A percentile compares a stretch with the other conserved stretches of the same genome.
phyloP scores from a whole-genome alignment of 2,329 filamentous ascomycete species.

The Ascocoryne sarcoides region DNA sequence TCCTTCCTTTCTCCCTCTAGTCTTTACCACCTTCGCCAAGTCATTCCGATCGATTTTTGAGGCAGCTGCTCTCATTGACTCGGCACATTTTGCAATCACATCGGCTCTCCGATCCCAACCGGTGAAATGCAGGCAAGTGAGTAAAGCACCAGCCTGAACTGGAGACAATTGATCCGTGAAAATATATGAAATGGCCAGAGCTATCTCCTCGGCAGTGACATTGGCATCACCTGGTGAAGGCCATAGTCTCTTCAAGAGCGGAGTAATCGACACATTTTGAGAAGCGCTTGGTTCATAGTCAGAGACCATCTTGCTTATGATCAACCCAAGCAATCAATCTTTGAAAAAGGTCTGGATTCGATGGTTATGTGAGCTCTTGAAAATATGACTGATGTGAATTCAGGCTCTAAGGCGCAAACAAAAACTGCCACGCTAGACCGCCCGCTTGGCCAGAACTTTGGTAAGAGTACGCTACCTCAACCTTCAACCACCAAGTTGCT shows the following conservation, averaged over 20 bases:
- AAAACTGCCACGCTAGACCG: background rate
- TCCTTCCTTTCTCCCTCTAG: conserved; percentile 57
- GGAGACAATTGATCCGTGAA: conserved; percentile 87
- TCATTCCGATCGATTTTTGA: conserved; percentile 57
- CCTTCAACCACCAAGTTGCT: background rate
- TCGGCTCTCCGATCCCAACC: conserved; percentile 74
- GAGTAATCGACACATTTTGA: conserved; percentile 45
- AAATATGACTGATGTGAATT: background rate
- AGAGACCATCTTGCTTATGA: conserved; percentile 15
- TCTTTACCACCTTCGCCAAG: conserved; percentile 52
- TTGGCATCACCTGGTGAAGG: conserved; percentile 36
- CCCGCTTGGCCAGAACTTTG: too few species aligned
- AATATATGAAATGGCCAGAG: conserved; percentile 80
- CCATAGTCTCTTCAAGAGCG: conserved; percentile 66
- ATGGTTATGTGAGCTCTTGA: background rate
- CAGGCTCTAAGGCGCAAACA: background rate
- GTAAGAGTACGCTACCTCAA: too few species aligned
- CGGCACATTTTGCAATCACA: conserved; percentile 77
- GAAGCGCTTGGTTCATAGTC: conserved; percentile 17
- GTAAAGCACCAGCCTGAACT: conserved; percentile 75
- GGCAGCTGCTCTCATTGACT: conserved; percentile 74
- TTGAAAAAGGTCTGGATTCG: background rate
- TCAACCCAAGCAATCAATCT: background rate
- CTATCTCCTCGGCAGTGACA: conserved; percentile 73
- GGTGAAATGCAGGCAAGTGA: conserved; percentile 90